These are phyloP conservation scores for Aspergillus asperescens DNA, from an alignment of 495 filamentous ascomycete genomes.

Conservation along the genomic window DNA sequence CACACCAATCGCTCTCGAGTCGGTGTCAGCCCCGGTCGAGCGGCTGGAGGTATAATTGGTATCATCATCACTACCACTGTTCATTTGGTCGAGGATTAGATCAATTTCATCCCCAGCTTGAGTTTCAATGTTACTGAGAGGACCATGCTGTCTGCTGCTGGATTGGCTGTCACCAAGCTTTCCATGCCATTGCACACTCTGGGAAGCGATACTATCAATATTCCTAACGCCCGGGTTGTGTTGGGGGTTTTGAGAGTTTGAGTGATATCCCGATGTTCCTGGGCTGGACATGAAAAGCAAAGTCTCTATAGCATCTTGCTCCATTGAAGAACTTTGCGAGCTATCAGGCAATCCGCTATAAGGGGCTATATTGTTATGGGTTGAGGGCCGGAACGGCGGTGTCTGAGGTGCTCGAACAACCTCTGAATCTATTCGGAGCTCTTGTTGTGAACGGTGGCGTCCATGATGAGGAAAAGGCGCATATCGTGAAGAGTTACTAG, in stretches of 20 bases:
- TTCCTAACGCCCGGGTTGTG: slow-evolving; percentile 22
- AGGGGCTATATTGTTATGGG: slow-evolving; percentile 20
- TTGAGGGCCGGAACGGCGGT: slow-evolving; percentile 31
- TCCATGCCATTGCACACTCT: slow-evolving; percentile 18
- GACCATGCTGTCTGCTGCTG: background rate
- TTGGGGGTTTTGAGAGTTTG: slow-evolving; percentile 29
- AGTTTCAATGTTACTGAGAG: slow-evolving; percentile 26
- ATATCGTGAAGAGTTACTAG: slow-evolving; percentile 17
- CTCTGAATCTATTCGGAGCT: slow-evolving; percentile 22
- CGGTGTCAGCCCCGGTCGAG: background rate
- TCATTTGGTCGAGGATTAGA: slow-evolving; percentile 49
- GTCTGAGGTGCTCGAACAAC: slow-evolving; percentile 27
- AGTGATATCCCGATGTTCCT: slow-evolving; percentile 57
- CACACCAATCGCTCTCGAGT: background rate
- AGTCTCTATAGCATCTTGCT: slow-evolving; percentile 84
- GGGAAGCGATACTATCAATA: slow-evolving; percentile 28
- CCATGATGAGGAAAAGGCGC: slow-evolving; percentile 29
- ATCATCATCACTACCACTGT: slow-evolving; percentile 41
- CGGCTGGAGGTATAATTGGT: slow-evolving; percentile 18
- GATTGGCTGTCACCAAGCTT: slow-evolving; percentile 8
- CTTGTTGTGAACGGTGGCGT: slow-evolving; percentile 37
- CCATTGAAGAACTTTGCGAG: slow-evolving; percentile 63
- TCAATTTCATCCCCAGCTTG: slow-evolving; percentile 48
- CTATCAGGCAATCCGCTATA: slow-evolving; percentile 44
- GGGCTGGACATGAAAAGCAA: slow-evolving; percentile 85